phyloP scores from a whole-genome alignment of 768 basidiomycete species.

The Naganishia friedmannii region DNA sequence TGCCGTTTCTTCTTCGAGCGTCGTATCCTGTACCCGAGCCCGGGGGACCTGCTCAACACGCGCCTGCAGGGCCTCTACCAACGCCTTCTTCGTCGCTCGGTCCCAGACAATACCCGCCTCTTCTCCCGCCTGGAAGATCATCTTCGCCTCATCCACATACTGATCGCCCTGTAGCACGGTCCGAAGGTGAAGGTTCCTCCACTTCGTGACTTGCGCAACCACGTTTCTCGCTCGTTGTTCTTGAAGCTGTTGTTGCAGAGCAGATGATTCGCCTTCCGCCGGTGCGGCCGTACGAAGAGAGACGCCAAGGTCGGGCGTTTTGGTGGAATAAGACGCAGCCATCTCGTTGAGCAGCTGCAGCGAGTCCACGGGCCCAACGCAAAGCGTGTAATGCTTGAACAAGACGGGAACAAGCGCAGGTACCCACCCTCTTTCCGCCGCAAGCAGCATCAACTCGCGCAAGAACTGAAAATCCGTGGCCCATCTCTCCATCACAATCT shows the following conservation, averaged over 20 bases:
- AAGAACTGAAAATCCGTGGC: background rate
- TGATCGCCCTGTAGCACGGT: background rate
- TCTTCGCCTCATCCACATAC: slow-evolving; percentile 13
- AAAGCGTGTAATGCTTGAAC: slow-evolving; percentile 5
- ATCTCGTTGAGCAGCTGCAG: background rate
- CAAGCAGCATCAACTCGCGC: background rate
- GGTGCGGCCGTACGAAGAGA: background rate
- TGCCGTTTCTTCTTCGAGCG: too few relatives aligned
- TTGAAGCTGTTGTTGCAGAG: background rate
- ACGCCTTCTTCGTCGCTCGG: slow-evolving; percentile 4
- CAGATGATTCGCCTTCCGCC: too few relatives aligned
- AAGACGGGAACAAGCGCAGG: slow-evolving; percentile 11
- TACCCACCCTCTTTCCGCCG: slow-evolving; percentile 5
- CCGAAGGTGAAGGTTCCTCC: slow-evolving; percentile 16
- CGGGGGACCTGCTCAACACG: background rate
- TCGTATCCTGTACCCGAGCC: too few relatives aligned
- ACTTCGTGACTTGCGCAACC: background rate
- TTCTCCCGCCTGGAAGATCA: slow-evolving; percentile 17
- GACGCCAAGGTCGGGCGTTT: background rate
- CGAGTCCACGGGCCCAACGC: background rate
- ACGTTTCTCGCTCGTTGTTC: background rate
- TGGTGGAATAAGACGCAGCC: background rate
- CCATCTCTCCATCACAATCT: slow-evolving; percentile 14
- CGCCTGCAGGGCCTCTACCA: background rate
- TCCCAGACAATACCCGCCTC: slow-evolving; percentile 14